Base-by-base conservation (phyloP, 2,329 filamentous ascomycete species). In the Penicillium sp. region DNA sequence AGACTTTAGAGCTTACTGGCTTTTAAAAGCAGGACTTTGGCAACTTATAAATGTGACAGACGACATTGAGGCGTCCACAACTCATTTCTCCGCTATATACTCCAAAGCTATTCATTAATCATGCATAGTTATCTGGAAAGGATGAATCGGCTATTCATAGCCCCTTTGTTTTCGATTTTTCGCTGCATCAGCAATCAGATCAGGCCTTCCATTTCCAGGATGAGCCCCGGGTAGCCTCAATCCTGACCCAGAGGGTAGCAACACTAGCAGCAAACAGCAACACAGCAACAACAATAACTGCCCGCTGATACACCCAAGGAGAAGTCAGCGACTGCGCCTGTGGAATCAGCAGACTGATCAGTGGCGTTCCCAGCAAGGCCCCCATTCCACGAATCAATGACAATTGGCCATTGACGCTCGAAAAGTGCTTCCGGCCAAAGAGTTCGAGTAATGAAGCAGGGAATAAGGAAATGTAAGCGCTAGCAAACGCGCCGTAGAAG, bases 381-480 rank as follows among this genome's bases (percentile, higher is more conserved):
- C 69, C 72, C 8, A 73, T 62, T 1, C 72, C 73, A 40, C 70
- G 67, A 42, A 74, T 66, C 51, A 74, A 67, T 57, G 74, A 74
- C 52, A 75, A 60, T 7, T 72, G 66, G 1, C 72, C 72, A 46
- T 68, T 74, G 3, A 74, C 71, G 16, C 65, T 68, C 7, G 71
- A 71, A 47, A 72, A 73, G 23, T 73, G 61, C 55, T 72, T 64
- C 12, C 68, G 62, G 3, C 72, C 72, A 49, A 75, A 75, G 4
- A 74, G 58, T 55, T 75, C 72, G 14, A 74, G 68, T 47, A 75
- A 58, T 26, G 65, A 64, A 1, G 71, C 65, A 0, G 72, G 73
- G 48, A 76, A 76, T 1, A 76, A 62, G 7, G 70, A 69, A 33
- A 75, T 70, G 57, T 75, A 76, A 3, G 73, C 72, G 40, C 70